Evolutionary conservation across 1,284 basidiomycete species (phyloP), one percentile per base, ranked within the genome.

Genomic region (Ceratobasidium sp.): DNA sequence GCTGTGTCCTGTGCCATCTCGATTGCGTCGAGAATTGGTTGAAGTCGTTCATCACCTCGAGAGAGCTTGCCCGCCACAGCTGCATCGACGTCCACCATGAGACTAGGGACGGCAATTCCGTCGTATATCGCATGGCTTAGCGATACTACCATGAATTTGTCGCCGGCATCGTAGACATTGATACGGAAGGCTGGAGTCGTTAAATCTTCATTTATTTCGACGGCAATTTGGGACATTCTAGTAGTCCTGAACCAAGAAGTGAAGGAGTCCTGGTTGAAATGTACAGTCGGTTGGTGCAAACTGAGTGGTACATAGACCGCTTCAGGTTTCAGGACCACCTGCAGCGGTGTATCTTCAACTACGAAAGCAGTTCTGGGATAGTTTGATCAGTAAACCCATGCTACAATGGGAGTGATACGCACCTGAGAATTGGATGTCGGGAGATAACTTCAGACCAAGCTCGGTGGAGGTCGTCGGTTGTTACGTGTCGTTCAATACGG

Each of bases 391-490:
- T 88, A 86, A 3, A 68, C 77, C 20, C 71, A 60, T 20, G 70
- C 77, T 44, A 84, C 73, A 40, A 80, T 68, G 10, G 79, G 71
- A 4, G 77, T 13, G 79, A n/a, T 28, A 80, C 83, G 68, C 78
- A 88, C 89, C 88, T 83, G 49, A 89, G 81, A 68, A 89, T 87
- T 23, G 86, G 84, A 28, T 87, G 84, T 42, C 83, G 82, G 28
- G 66, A 61, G 77, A 86, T 83, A 20, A 86, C 81, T 28, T 80
- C 78, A 46, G 81, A 79, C 88, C 88, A 89, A 1, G 87, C 85
- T 9, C 79, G 72, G 15, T 73, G 26, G 10, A 67, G n/a, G 23
- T 66, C 53, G 7, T 66, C 26, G 13, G 20, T 68, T 26, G 49
- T 44, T 9, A 79, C 72, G 28, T 39, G 39, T 42, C 42, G 46